These are phyloP conservation scores for Afroboletus lepidellus DNA, from an alignment of 1,284 basidiomycete genomes.

Conservation along the genomic window DNA sequence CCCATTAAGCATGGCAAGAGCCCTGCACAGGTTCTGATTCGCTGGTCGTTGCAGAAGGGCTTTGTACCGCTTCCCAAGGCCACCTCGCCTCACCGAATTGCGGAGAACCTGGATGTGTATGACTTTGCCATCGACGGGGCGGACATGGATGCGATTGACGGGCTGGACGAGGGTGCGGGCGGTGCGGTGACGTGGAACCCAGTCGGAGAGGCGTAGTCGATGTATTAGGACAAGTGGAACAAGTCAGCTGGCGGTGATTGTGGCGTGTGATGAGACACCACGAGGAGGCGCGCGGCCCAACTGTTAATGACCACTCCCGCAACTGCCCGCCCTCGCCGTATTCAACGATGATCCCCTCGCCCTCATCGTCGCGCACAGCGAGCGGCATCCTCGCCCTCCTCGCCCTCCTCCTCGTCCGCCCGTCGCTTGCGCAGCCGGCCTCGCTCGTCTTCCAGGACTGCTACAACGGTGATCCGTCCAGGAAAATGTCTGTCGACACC, in stretches of 20 bases:
- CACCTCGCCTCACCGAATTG: conserved; percentile 37
- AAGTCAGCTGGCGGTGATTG: neutral
- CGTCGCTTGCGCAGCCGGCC: conserved; percentile 46
- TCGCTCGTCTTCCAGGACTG: conserved; percentile 57
- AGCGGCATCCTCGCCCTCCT: conserved; percentile 9
- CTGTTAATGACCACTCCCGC: conserved; percentile 19
- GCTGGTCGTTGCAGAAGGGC: conserved; percentile 69
- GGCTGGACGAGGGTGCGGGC: conserved; percentile 35
- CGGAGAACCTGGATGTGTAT: conserved; percentile 40
- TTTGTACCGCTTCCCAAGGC: conserved; percentile 43
- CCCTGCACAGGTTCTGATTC: conserved; percentile 60
- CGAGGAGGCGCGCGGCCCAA: neutral
- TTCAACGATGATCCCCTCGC: conserved; percentile 22
- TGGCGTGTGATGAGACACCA: conserved; percentile 14
- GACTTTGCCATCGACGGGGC: conserved; percentile 39
- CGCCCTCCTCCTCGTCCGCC: conserved; percentile 23
- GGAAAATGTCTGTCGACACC: conserved; percentile 64
- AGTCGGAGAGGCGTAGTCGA: conserved; percentile 18
- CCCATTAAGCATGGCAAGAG: conserved; percentile 37
- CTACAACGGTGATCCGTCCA: conserved; percentile 50
- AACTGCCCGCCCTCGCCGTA: conserved; percentile 12
- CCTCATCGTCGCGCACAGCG: neutral
- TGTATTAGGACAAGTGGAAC: too few relatives aligned
- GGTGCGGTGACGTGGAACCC: conserved; percentile 43
- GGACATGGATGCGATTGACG: conserved; percentile 40